Evolutionary conservation across 1,284 basidiomycete species (phyloP).

Genomic region (Boletus semigastroideus): DNA sequence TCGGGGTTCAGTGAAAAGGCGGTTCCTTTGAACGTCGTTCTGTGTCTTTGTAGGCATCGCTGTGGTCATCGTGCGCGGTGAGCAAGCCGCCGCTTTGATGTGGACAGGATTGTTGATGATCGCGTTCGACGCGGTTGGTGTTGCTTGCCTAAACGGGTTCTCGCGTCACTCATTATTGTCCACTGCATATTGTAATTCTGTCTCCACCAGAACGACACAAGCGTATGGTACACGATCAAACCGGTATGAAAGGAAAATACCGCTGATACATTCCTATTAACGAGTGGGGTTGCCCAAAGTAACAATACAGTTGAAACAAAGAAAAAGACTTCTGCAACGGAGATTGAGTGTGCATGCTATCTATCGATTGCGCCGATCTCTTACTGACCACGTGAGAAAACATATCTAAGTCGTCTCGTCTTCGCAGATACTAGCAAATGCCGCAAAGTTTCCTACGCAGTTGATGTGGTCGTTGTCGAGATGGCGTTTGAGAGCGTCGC

Average conservation of each 20-base stretch:
- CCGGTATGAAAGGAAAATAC: slow-evolving; percentile 9
- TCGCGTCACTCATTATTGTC: slow-evolving; percentile 2
- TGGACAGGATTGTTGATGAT: slow-evolving; percentile 16
- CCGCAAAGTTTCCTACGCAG: slow-evolving; percentile 39
- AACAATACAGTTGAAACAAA: slow-evolving; percentile 11
- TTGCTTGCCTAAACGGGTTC: slow-evolving; percentile 18
- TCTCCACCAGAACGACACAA: slow-evolving; percentile 1
- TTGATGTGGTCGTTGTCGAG: slow-evolving; percentile 42
- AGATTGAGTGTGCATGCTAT: slow-evolving; percentile 2
- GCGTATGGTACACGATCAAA: slow-evolving; percentile 15
- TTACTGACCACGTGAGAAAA: slow-evolving; percentile 9
- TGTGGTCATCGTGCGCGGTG: slow-evolving; percentile 9
- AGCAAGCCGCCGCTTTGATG: slow-evolving; percentile 1
- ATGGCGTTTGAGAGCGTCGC: slow-evolving; percentile 58
- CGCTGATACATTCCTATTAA: slow-evolving; percentile 9
- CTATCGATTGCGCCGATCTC: background rate
- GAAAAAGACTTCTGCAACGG: slow-evolving; percentile 1
- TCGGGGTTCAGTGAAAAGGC: slow-evolving; percentile 10
- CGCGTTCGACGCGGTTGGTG: slow-evolving; percentile 18
- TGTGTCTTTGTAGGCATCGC: slow-evolving; percentile 14
- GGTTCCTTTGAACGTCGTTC: background rate
- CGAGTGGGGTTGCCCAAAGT: background rate
- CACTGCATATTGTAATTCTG: slow-evolving; percentile 1
- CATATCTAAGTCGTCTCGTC: slow-evolving; percentile 21
- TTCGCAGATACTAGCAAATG: slow-evolving; percentile 26